These are phyloP conservation scores for Hypoxylon fragiforme DNA, from an alignment of 495 filamentous ascomycete genomes.

Conservation along the genomic window DNA sequence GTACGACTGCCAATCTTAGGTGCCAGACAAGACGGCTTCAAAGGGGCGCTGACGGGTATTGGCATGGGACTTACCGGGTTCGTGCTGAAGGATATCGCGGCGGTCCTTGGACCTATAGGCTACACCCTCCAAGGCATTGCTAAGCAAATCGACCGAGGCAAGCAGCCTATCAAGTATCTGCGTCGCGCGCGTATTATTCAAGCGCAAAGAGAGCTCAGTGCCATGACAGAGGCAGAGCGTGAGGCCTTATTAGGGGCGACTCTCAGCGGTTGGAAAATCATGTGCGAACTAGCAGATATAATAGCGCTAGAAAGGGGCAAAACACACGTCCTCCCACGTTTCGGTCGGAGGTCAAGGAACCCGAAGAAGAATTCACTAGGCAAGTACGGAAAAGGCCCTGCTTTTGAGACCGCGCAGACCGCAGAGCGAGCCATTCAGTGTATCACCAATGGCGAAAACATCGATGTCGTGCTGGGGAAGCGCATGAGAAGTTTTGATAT, in stretches of 20 bases:
- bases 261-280: constrained; percentile 47
- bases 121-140: constrained; percentile 69
- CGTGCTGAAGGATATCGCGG: constrained; percentile 69
- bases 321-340: constrained; percentile 33
- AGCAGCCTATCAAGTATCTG: constrained; percentile 52
- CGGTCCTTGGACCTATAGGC: constrained; percentile 63
- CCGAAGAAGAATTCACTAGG: constrained; percentile 30
- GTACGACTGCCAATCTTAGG: constrained; percentile 67
- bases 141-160: constrained; percentile 52
- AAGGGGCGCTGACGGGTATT: constrained; percentile 67
- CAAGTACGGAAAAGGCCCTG: constrained; percentile 34
- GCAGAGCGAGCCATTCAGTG: constrained; percentile 48
- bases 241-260: constrained; percentile 31
- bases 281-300: constrained; percentile 45
- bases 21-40: constrained; percentile 55
- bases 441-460: constrained; percentile 37
- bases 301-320: constrained; percentile 44
- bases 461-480: constrained; percentile 22
- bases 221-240: constrained; percentile 36
- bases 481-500: not conserved
- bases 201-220: constrained; percentile 44
- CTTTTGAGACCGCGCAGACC: constrained; percentile 50
- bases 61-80: constrained; percentile 77
- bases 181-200: constrained; percentile 54
- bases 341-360: constrained; percentile 31